A percentile compares a stretch with the other conserved stretches of the same genome.
phyloP scores from a whole-genome alignment of 306 rosid species.

The Quercus agrifolia region DNA sequence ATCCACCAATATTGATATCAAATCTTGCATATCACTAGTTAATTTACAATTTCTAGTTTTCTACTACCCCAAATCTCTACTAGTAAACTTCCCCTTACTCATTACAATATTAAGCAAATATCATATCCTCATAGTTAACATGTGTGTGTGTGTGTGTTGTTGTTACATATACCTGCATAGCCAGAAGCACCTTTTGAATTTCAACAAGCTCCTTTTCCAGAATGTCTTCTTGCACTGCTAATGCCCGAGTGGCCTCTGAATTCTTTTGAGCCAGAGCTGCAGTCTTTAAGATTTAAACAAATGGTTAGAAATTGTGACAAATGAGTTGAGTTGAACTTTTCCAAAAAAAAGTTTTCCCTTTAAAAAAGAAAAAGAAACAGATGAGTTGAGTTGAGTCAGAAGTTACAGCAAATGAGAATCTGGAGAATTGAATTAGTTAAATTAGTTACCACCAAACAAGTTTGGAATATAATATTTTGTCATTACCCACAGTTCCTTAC shows the following conservation, averaged over 20 bases:
- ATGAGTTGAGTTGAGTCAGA: background rate
- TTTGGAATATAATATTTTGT: background rate
- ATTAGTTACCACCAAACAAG: background rate
- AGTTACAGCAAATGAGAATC: background rate
- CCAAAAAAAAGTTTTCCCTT: no score
- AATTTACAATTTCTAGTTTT: background rate
- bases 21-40: background rate
- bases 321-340: background rate
- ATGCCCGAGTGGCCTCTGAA: slow-evolving; percentile 76
- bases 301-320: slow-evolving; percentile 7
- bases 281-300: slow-evolving; percentile 55
- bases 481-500: background rate
- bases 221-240: slow-evolving; percentile 69
- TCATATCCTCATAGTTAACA: slow-evolving; percentile 6
- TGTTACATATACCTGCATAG: slow-evolving; percentile 73
- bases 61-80: background rate
- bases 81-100: background rate
- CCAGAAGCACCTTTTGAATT: slow-evolving; percentile 80
- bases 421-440: background rate
- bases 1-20: background rate
- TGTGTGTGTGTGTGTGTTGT: background rate
- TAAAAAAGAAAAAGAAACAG: background rate
- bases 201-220: slow-evolving; percentile 92
- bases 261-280: slow-evolving; percentile 79
- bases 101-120: background rate